phyloP scores from a whole-genome alignment of 495 filamentous ascomycete genomes.

The Neurospora sp. region DNA sequence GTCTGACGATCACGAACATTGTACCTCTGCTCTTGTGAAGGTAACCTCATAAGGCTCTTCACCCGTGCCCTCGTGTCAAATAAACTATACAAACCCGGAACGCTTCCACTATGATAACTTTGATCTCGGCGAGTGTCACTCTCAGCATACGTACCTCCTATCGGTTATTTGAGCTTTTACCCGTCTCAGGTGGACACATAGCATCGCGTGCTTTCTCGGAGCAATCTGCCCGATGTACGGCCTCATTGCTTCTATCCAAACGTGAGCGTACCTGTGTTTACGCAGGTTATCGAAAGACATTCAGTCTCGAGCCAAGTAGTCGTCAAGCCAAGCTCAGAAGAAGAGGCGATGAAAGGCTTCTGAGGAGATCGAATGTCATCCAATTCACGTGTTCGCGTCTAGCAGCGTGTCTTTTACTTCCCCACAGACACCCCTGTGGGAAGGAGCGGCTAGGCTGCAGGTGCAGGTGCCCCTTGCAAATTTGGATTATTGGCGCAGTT shows the following conservation, averaged over 20 bases:
- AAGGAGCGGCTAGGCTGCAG: neutral
- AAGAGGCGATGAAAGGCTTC: neutral
- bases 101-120: neutral
- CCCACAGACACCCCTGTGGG: conserved; percentile 20
- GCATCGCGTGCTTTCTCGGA: neutral
- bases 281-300: neutral
- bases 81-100: neutral
- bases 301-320: neutral
- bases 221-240: neutral
- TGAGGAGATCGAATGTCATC: neutral
- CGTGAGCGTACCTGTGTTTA: neutral
- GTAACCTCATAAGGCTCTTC: neutral
- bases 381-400: conserved; percentile 21
- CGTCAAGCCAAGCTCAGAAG: neutral
- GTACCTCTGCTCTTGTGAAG: too few relatives aligned
- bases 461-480: neutral
- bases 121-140: neutral
- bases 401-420: conserved; percentile 20
- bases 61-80: neutral
- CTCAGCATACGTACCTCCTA: neutral
- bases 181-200: neutral
- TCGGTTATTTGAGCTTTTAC: neutral
- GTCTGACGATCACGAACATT: too few relatives aligned
- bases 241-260: neutral
- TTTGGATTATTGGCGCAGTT: neutral